These are phyloP conservation scores for Pseudozyma thailandica DNA, from an alignment of 1,284 basidiomycete genomes.

Conservation along the genomic window DNA sequence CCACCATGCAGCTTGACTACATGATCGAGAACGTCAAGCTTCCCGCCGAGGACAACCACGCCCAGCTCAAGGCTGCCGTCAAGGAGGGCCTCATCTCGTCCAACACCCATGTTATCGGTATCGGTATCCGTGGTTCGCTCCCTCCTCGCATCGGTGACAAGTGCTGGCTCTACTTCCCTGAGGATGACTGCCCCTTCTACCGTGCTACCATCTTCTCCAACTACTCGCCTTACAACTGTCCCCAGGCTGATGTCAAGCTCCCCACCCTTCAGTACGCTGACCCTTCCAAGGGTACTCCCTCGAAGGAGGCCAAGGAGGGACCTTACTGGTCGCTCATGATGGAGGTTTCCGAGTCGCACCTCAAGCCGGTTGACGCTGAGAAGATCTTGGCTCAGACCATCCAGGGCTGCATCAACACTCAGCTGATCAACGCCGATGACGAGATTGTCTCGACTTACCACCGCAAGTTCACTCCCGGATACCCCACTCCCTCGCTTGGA, in stretches of 20 bases:
- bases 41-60: conserved; percentile 66
- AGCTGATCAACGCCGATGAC: conserved; percentile 70
- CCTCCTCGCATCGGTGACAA: conserved; percentile 72
- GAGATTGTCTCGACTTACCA: conserved; percentile 72
- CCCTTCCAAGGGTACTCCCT: conserved; percentile 67
- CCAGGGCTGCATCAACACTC: conserved; percentile 71
- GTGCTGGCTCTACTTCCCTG: conserved; percentile 71
- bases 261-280: conserved; percentile 71
- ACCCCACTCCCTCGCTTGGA: conserved; percentile 71
- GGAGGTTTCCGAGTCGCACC: conserved; percentile 72
- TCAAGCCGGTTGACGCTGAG: conserved; percentile 71
- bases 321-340: conserved; percentile 72
- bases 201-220: conserved; percentile 73
- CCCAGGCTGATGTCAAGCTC: conserved; percentile 68
- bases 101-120: conserved; percentile 72
- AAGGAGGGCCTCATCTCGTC: conserved; percentile 70
- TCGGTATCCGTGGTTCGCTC: conserved; percentile 71
- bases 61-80: conserved; percentile 68
- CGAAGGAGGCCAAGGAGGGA: conserved; percentile 68
- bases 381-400: conserved; percentile 71
- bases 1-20: conserved; percentile 71
- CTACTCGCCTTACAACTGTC: conserved; percentile 72
- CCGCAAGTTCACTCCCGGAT: conserved; percentile 71
- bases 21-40: conserved; percentile 69
- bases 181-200: conserved; percentile 72